Evolutionary conservation across 768 basidiomycete species (phyloP), one percentile per base, ranked within the genome.

Genomic region (Calocybe cyanea): DNA sequence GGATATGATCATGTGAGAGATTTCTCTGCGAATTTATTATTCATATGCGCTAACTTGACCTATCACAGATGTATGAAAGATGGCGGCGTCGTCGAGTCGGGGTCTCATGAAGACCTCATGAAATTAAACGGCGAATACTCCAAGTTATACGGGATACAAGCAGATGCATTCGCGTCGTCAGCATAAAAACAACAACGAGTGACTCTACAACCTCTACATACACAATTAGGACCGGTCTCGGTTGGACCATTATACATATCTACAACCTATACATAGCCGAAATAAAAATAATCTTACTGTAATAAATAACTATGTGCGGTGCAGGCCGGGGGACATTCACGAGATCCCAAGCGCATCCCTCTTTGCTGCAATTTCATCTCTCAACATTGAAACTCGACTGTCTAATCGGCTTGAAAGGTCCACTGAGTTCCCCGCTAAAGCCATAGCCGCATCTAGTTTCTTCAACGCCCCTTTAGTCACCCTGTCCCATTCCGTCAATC

Each of bases 281-380:
- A n/a, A n/a, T n/a, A n/a, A n/a, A n/a, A n/a, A n/a, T n/a, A n/a
- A n/a, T n/a, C n/a, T n/a, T n/a, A n/a, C n/a, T n/a, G n/a, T n/a
- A n/a, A n/a, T n/a, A n/a, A n/a, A n/a, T n/a, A n/a, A n/a, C n/a
- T n/a, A n/a, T n/a, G n/a, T n/a, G n/a, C n/a, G n/a, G n/a, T n/a
- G n/a, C n/a, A n/a, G n/a, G n/a, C n/a, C n/a, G n/a, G n/a, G n/a
- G n/a, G n/a, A n/a, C n/a, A 28, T 11, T 5, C 40, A 18, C 44
- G 45, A 53, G 51, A 60, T 56, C 38, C 61, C 64, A 50, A 73
- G 46, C 66, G 75, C 72, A 57, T 72, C 75, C 59, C 69, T 72
- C 73, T 87, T 88, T 52, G 65, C 57, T 57, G 57, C 67, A 54
- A 90, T 81, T 76, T 89, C 85, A 57, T 86, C 82, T 51, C 70